These are phyloP conservation scores for Solanum okadae DNA, from an alignment of 257 asterid genomes.

Conservation along the genomic window DNA sequence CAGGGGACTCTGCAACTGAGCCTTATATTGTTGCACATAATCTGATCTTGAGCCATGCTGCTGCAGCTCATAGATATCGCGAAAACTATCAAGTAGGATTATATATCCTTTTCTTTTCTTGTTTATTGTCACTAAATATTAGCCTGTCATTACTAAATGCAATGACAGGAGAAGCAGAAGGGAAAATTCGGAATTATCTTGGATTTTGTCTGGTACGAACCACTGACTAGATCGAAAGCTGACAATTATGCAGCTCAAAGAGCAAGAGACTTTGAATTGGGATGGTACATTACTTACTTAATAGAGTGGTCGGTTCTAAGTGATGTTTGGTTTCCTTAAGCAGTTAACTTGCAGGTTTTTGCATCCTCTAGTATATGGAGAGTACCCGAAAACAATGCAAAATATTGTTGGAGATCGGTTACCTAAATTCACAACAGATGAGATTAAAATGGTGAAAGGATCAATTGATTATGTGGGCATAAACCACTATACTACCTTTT, in stretches of 20 bases:
- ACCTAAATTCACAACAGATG: slow-evolving; percentile 53
- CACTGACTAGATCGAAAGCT: slow-evolving; percentile 24
- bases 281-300: slow-evolving; percentile 68
- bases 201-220: slow-evolving; percentile 58
- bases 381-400: slow-evolving; percentile 74
- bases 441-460: slow-evolving; percentile 27
- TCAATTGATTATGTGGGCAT: slow-evolving; percentile 75
- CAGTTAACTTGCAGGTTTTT: slow-evolving; percentile 27
- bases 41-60: slow-evolving; percentile 55
- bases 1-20: slow-evolving; percentile 83
- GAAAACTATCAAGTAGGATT: slow-evolving; percentile 48
- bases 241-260: slow-evolving; percentile 78
- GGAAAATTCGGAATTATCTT: slow-evolving; percentile 81
- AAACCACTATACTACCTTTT: slow-evolving; percentile 66
- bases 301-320: not conserved
- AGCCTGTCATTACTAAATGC: not conserved
- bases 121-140: too few relatives aligned
- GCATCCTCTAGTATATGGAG: slow-evolving; percentile 66
- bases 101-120: not conserved
- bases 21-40: slow-evolving; percentile 90
- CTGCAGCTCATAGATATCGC: slow-evolving; percentile 67
- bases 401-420: slow-evolving; percentile 33
- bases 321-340: slow-evolving; percentile 32
- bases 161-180: slow-evolving; percentile 54
- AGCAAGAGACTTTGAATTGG: slow-evolving; percentile 80